A percentile compares a stretch with the other conserved stretches of the same genome.
Conservation (phyloP, 306 rosid species). For the Vigna trinervia region DNA sequence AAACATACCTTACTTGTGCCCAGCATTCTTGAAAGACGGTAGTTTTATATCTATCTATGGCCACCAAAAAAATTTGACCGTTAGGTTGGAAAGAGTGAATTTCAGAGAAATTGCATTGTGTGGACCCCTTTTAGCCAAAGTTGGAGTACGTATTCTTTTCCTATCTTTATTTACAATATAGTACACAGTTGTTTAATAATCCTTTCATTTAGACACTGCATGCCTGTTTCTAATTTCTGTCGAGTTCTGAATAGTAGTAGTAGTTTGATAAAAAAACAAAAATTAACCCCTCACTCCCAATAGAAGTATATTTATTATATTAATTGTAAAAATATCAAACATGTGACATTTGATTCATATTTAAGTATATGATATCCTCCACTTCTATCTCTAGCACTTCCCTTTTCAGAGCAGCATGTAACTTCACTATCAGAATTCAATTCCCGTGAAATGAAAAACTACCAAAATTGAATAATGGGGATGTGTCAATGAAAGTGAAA, state of each 20-base stretch:
- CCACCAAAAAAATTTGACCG: slow-evolving; percentile 54
- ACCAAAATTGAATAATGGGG: slow-evolving; percentile 43
- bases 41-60: slow-evolving; percentile 50
- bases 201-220: not conserved
- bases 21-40: slow-evolving; percentile 54
- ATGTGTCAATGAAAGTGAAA: slow-evolving; percentile 41
- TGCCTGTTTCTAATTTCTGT: not conserved
- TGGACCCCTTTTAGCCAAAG: slow-evolving; percentile 47
- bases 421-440: slow-evolving; percentile 59
- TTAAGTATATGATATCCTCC: slow-evolving; percentile 21
- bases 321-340: not conserved
- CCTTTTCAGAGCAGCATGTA: slow-evolving; percentile 39
- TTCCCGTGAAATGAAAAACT: slow-evolving; percentile 51
- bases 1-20: slow-evolving; percentile 75
- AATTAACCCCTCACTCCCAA: not conserved
- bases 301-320: too few species aligned
- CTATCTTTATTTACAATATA: slow-evolving; percentile 17
- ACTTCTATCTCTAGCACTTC: slow-evolving; percentile 37
- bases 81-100: slow-evolving; percentile 46
- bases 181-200: slow-evolving; percentile 1
- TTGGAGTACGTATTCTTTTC: slow-evolving; percentile 39
- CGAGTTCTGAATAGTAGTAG: not conserved
- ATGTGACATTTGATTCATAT: not conserved
- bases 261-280: too few species aligned
- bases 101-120: slow-evolving; percentile 48